Base-by-base conservation (phyloP, 2,329 filamentous ascomycete species). In the Apiospora koreana region DNA sequence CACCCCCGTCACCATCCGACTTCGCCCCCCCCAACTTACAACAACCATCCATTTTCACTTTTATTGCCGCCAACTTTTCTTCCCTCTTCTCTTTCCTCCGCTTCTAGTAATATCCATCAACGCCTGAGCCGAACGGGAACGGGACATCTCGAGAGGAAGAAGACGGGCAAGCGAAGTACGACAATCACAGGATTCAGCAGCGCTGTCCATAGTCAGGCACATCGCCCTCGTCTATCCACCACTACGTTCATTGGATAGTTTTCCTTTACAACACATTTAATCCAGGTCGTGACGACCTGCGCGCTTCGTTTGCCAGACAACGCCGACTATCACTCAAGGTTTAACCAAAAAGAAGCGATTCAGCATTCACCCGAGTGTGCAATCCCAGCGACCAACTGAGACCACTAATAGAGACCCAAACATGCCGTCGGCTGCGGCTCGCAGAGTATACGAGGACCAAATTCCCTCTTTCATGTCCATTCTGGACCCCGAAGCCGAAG, bases 381-480 rank as follows among this genome's bases (percentile, higher is more conserved):
- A 71, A 38, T 28, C 18, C 28, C 31, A 43, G 43, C 23, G 25
- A 35, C 41, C 45, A 54, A 66, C 25, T 68, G 54, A 62, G 54
- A 38, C 54, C 18, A 62, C 31, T 62, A 62, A 62, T 62, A 45
- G 41, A 66, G 64, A 31, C 75, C 75, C 70, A 71, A 88, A 81
- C 73, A 91, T 91, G 89, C 88, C 88, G 80, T 90, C 88, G 76
- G 87, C 89, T 74, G 85, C 89, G 71, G 85, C 88, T 68, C 84
- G 88, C 75, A 86, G 88, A 80, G 80, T 90, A 76, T 91, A 89
- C 79, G 88, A 91, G 84, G 89, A 91, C 78, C 89, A 91, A 80
- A 91, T 93, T 85, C 91, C 91, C 78, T 90, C 91, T 28, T 92
- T 93, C 77, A 93, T 92, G 91, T 91, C 91, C 70, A 91, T 93